These are phyloP conservation scores for Teratosphaeria nubilosa DNA, from an alignment of 2,329 filamentous ascomycete genomes.

Conservation along the genomic window DNA sequence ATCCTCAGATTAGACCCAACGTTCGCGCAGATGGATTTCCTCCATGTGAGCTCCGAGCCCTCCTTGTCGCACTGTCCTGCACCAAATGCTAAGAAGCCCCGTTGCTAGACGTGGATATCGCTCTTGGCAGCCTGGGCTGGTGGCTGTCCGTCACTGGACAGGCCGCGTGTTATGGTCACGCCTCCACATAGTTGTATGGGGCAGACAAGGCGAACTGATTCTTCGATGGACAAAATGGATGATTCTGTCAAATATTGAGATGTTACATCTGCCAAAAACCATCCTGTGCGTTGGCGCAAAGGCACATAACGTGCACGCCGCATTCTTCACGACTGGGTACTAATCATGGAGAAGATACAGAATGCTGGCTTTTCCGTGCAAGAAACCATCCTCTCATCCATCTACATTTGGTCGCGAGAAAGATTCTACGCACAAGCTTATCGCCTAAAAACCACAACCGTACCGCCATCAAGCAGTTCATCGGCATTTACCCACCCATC, in stretches of 20 bases:
- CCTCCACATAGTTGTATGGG: background rate
- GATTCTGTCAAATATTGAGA: background rate
- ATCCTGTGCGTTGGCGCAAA: background rate
- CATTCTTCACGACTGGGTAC: background rate
- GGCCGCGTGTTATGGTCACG: background rate
- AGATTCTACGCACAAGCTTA: background rate
- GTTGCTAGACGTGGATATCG: background rate
- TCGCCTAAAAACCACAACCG: conserved; percentile 7
- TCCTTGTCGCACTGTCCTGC: background rate
- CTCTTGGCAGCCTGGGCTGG: background rate
- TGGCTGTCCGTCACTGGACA: background rate
- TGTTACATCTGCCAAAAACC: background rate
- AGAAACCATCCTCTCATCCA: background rate
- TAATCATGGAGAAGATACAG: background rate
- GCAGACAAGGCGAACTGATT: background rate
- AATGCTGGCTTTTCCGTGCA: background rate
- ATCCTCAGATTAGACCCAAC: background rate
- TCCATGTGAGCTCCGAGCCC: background rate
- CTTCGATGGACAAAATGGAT: background rate
- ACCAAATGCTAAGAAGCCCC: background rate
- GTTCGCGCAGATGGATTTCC: background rate
- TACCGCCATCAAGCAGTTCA: conserved; percentile 25
- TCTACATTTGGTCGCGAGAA: background rate
- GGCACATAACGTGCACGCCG: background rate
- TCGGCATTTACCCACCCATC: conserved; percentile 29